Conservation (phyloP, 163 green algal species). For the Chlamydomonas reinhardtii region DNA sequence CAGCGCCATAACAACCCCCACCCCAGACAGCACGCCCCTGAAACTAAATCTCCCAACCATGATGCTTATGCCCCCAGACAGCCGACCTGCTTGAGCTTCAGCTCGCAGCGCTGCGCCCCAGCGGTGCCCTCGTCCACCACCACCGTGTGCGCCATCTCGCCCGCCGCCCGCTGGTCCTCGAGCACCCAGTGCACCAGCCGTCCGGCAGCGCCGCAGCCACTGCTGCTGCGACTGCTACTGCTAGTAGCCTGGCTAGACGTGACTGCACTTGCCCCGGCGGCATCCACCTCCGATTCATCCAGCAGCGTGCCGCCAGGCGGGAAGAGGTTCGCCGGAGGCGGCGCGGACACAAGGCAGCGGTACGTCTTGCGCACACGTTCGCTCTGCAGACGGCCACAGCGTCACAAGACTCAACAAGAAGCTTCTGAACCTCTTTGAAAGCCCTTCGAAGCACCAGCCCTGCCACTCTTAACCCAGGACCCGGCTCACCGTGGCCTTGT, state of each 20-base stretch:
- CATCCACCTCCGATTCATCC: background rate
- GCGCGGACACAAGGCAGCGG: background rate
- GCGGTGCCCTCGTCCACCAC: constrained; percentile 36
- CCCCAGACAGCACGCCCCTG: no score
- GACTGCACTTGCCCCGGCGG: no score
- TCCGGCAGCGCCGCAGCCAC: background rate
- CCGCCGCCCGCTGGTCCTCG: constrained; percentile 42
- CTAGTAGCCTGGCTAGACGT: background rate
- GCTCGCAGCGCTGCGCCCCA: constrained; percentile 55
- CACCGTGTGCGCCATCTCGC: constrained; percentile 64
- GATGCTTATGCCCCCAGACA: no score
- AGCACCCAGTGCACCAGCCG: constrained; percentile 31
- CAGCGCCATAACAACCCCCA: no score
- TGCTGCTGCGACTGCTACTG: background rate
- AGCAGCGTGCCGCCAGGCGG: background rate
- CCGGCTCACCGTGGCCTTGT: background rate
- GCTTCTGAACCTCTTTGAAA: background rate
- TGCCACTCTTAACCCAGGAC: background rate
- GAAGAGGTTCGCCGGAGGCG: constrained; percentile 4
- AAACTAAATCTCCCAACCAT: no score
- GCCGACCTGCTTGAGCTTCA: constrained; percentile 55
- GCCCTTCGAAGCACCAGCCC: no score
- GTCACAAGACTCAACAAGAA: background rate
- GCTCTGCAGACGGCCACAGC: background rate
- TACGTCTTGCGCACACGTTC: constrained; percentile 40